Base-by-base conservation (phyloP, 2,329 filamentous ascomycete species). In the Fonsecaea nubica region DNA sequence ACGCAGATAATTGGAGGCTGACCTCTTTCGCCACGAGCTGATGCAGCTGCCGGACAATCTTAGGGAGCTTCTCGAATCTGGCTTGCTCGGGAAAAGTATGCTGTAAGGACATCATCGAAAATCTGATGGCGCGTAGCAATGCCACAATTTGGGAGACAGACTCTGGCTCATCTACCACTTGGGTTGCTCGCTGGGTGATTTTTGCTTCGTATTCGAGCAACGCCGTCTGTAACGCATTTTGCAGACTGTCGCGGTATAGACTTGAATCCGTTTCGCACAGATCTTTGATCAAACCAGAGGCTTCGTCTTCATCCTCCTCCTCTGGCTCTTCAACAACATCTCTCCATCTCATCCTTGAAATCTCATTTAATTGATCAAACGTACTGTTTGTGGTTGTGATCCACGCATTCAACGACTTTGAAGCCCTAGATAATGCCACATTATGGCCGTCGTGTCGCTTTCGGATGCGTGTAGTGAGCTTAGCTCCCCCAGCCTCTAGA, bases 301-400 rank as follows among this genome's bases (percentile, higher is more conserved):
- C 69, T 21, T 69, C 65, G 13, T 70, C 69, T 57, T 73, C 72
- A 30, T 73, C 48, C 21, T 73, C 72, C 38, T 74, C 71, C 63
- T 73, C 72, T 13, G 70, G 66, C 48, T 74, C 71, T 62, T 74
- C 72, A n/a, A 74, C 50, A 18, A 72, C 56, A 45, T 72, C 71
- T 52, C 69, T 62, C 72, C 72, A 74, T 25, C 69, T 60, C 6
- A 65, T 62, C 42, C 59, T 68, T 8, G 57, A 32, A 6, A 69
- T 56, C 3, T 65, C 53, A 13, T 69, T 52, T 12, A 73, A 60
- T 10, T 62, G 64, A 21, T 32, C 52, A 30, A 66, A 52, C 18
- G 59, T 63, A 4, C 40, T 30, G 35, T 69, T 54, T 5, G 67
- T 58, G 38, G 42, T 60, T 8, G 54, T 35, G 13, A 71, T 60